Conservation (phyloP, 2,329 filamentous ascomycete species). For the Trichoderma simmonsii region DNA sequence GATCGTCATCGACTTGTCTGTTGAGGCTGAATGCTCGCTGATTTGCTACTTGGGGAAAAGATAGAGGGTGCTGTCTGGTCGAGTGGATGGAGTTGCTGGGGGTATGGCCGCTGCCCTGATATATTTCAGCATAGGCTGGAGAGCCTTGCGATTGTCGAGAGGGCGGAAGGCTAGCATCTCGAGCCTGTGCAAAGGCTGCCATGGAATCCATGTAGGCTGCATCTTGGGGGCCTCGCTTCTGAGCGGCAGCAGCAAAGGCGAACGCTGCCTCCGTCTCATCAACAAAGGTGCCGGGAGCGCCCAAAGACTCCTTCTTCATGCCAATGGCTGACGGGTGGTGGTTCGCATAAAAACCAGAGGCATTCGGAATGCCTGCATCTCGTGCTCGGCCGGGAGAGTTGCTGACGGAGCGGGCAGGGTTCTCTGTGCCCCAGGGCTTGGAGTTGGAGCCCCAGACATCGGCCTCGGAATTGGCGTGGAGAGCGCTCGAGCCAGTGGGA, state of each 20-base stretch:
- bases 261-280: conserved; percentile 25
- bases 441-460: conserved; percentile 59
- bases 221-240: conserved; percentile 36
- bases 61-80: conserved; percentile 44
- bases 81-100: conserved; percentile 46
- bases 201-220: conserved; percentile 41
- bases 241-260: conserved; percentile 27
- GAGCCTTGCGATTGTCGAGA: conserved; percentile 53
- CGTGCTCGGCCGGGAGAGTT: conserved; percentile 59
- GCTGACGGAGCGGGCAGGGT: conserved; percentile 42
- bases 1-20: conserved; percentile 38
- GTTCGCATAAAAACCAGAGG: conserved; percentile 45
- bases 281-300: conserved; percentile 24
- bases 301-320: conserved; percentile 30
- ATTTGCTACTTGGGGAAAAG: conserved; percentile 42
- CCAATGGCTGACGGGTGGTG: conserved; percentile 45
- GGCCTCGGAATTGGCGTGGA: conserved; percentile 66
- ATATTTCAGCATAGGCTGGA: conserved; percentile 34
- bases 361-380: conserved; percentile 44
- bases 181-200: conserved; percentile 37
- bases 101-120: conserved; percentile 35
- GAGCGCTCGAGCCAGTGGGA: conserved; percentile 66
- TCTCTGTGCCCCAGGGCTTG: conserved; percentile 59
- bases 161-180: conserved; percentile 54
- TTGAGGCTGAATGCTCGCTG: conserved; percentile 37